Evolutionary conservation across 1,284 basidiomycete species (phyloP).

Genomic region (Hymenochaete sp.): DNA sequence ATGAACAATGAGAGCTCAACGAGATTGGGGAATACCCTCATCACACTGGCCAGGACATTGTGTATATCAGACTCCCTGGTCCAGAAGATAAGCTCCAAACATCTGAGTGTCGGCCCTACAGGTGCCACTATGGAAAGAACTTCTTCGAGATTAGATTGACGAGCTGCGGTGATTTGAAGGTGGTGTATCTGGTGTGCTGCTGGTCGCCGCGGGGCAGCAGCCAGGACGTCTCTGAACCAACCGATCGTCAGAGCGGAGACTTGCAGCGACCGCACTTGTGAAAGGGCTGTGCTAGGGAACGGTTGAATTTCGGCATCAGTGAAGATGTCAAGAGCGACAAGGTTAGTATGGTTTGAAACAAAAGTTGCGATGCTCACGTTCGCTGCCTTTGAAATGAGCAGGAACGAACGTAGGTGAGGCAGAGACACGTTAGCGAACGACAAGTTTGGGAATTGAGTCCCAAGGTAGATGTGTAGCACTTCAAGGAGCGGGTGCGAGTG

Average conservation of each 20-base stretch:
- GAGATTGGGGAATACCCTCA: constrained; percentile 5
- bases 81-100: constrained; percentile 15
- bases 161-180: constrained; percentile 10
- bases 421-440: constrained; percentile 5
- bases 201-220: not conserved
- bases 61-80: constrained; percentile 4
- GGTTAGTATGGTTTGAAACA: constrained; percentile 2
- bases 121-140: constrained; percentile 2
- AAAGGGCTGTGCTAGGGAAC: constrained; percentile 5
- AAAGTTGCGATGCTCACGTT: constrained; percentile 5
- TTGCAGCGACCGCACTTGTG: constrained; percentile 8
- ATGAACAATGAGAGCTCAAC: constrained; percentile 13
- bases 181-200: constrained; percentile 7
- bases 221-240: constrained; percentile 9
- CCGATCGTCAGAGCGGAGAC: constrained; percentile 11
- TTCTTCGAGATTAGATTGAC: constrained; percentile 3
- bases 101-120: constrained; percentile 4
- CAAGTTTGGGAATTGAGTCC: not conserved
- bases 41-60: constrained; percentile 3
- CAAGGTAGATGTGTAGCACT: constrained; percentile 12
- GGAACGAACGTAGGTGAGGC: constrained; percentile 11
- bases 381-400: constrained; percentile 13
- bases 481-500: constrained; percentile 3
- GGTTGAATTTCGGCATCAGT: constrained; percentile 7
- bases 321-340: constrained; percentile 6